Evolutionary conservation across 352 stramenopile genomes (phyloP).

Genomic region (Pythium coloratum): DNA sequence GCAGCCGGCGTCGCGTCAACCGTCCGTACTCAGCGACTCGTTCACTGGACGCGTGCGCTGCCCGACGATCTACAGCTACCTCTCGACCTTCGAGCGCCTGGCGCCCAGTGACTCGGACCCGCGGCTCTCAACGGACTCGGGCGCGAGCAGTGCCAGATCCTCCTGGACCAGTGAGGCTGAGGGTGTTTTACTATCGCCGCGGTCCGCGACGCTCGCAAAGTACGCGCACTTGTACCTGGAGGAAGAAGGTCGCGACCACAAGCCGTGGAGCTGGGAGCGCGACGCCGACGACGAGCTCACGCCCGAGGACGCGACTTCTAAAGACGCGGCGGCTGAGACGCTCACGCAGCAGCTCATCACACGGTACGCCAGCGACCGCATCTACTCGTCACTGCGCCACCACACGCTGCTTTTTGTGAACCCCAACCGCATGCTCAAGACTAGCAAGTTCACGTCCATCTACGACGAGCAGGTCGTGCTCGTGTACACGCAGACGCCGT

Average conservation of each 20-base stretch:
- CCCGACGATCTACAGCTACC: slow-evolving; percentile 72
- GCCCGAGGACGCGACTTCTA: neutral
- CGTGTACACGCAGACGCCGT: slow-evolving; percentile 50
- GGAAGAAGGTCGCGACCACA: slow-evolving; percentile 54
- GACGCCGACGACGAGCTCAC: slow-evolving; percentile 43
- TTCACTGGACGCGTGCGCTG: slow-evolving; percentile 38
- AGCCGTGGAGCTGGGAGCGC: slow-evolving; percentile 60
- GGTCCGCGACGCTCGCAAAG: slow-evolving; percentile 71
- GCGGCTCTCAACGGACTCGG: slow-evolving; percentile 2
- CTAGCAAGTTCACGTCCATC: slow-evolving; percentile 75
- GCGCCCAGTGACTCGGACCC: slow-evolving; percentile 15
- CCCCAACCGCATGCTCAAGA: slow-evolving; percentile 73
- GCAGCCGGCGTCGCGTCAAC: neutral
- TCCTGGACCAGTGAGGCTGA: neutral
- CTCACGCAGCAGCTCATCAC: slow-evolving; percentile 3
- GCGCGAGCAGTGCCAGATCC: slow-evolving; percentile 22
- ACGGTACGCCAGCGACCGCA: slow-evolving; percentile 47
- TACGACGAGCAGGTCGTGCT: slow-evolving; percentile 80
- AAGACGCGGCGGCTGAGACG: neutral
- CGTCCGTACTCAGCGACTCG: slow-evolving; percentile 10
- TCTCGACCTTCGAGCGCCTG: slow-evolving; percentile 69
- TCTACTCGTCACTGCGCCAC: slow-evolving; percentile 67
- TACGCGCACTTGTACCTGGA: slow-evolving; percentile 74
- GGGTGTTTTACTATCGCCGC: slow-evolving; percentile 43
- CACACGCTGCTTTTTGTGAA: slow-evolving; percentile 72